Conservation (phyloP, 148 eudicot genomes). For the Diospyros kaki region DNA sequence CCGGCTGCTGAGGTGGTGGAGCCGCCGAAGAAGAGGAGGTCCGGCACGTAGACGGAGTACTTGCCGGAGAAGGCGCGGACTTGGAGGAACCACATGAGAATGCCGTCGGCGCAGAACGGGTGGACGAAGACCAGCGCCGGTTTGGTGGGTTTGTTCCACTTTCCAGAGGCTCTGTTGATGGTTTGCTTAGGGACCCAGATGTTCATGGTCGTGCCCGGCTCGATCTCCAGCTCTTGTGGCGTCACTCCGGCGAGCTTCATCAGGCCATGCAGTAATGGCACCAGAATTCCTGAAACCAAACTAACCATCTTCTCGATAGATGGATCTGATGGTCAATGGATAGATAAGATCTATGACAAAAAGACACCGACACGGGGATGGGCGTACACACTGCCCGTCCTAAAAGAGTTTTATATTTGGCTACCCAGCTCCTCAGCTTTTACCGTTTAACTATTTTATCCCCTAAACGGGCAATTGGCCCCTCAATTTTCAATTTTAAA, state of each 20-base stretch:
- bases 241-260: slow-evolving; percentile 32
- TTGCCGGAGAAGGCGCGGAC: slow-evolving; percentile 20
- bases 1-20: neutral
- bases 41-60: slow-evolving; percentile 43
- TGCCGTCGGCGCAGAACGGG: slow-evolving; percentile 39
- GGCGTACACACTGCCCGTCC: no score
- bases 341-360: no score
- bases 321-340: no score
- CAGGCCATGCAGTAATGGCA: slow-evolving; percentile 19
- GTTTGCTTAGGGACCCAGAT: slow-evolving; percentile 35
- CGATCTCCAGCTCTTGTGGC: slow-evolving; percentile 31
- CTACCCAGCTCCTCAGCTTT: no score
- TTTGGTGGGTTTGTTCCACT: neutral
- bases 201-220: slow-evolving; percentile 35
- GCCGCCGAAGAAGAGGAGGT: slow-evolving; percentile 44
- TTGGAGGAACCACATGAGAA: slow-evolving; percentile 45
- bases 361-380: no score
- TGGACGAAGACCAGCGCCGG: slow-evolving; percentile 40
- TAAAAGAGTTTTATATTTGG: no score
- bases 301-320: slow-evolving; percentile 28
- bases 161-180: neutral
- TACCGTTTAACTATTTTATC: no score
- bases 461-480: no score
- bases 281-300: slow-evolving; percentile 10
- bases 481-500: no score